Percentiles rank a stretch among this genome's conserved stretches.
These are phyloP conservation scores for Clitoria ternatea DNA, from an alignment of 306 rosid species.

Conservation along the genomic window DNA sequence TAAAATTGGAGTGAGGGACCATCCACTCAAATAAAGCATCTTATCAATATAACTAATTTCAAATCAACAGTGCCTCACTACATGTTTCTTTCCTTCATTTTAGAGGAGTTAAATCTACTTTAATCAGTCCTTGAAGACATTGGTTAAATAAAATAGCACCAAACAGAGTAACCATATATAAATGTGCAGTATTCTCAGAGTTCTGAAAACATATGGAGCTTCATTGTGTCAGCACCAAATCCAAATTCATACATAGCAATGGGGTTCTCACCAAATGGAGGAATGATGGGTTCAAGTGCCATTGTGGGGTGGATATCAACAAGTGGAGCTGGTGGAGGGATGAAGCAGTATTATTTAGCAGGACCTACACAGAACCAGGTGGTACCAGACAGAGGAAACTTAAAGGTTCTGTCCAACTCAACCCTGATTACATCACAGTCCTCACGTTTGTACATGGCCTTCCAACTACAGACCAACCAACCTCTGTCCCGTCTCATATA, in stretches of 20 bases:
- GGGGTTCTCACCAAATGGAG: slow-evolving; percentile 66
- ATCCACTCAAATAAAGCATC: too few species aligned
- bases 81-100: too few species aligned
- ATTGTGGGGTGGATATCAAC: slow-evolving; percentile 70
- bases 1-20: too few species aligned
- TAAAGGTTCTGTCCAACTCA: slow-evolving; percentile 38
- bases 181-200: slow-evolving; percentile 49
- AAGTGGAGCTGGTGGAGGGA: slow-evolving; percentile 27
- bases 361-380: slow-evolving; percentile 50
- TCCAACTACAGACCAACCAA: slow-evolving; percentile 43
- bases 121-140: too few species aligned
- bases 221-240: slow-evolving; percentile 60
- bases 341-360: slow-evolving; percentile 51
- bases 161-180: not conserved
- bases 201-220: slow-evolving; percentile 54
- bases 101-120: too few species aligned
- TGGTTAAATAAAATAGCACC: not conserved
- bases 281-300: slow-evolving; percentile 77
- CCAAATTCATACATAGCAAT: slow-evolving; percentile 53
- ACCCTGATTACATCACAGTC: slow-evolving; percentile 47
- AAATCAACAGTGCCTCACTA: too few species aligned
- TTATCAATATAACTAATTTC: too few species aligned
- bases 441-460: slow-evolving; percentile 40
- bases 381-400: slow-evolving; percentile 46
- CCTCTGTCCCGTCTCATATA: slow-evolving; percentile 44